These are phyloP conservation scores for Nidula microcarpa DNA, from an alignment of 768 basidiomycete species.

Conservation along the genomic window DNA sequence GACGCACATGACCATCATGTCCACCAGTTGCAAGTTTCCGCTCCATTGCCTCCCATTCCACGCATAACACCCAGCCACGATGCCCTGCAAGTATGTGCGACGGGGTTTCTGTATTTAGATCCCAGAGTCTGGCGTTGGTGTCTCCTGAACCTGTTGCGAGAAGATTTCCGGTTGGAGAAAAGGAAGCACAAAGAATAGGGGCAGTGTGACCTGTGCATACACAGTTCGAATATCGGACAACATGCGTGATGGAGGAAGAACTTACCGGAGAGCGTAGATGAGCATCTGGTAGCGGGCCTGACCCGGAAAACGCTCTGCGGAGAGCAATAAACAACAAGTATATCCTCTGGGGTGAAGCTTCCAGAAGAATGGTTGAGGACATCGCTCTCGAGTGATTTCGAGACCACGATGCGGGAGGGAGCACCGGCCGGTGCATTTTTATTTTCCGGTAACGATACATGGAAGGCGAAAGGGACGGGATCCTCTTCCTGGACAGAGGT, in stretches of 20 bases:
- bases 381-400: slow-evolving; percentile 81
- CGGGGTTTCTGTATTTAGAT: slow-evolving; percentile 89
- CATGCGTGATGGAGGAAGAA: slow-evolving; percentile 1
- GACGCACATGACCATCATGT: slow-evolving; percentile 84
- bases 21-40: slow-evolving; percentile 89
- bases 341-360: slow-evolving; percentile 79
- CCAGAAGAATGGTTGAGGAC: slow-evolving; percentile 71
- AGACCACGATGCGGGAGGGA: slow-evolving; percentile 78
- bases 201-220: slow-evolving; percentile 71
- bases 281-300: slow-evolving; percentile 90
- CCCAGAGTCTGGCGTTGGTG: slow-evolving; percentile 90
- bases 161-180: slow-evolving; percentile 88
- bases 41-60: slow-evolving; percentile 96
- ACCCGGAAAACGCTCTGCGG: slow-evolving; percentile 97
- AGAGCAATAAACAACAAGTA: slow-evolving; percentile 85
- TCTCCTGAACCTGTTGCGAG: slow-evolving; percentile 97
- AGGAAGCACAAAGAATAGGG: slow-evolving; percentile 92
- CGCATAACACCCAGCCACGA: slow-evolving; percentile 93
- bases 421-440: slow-evolving; percentile 41
- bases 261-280: slow-evolving; percentile 83
- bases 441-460: slow-evolving; percentile 69
- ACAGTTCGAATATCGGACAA: slow-evolving; percentile 2
- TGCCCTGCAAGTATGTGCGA: slow-evolving; percentile 86
- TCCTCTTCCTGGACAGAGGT: slow-evolving; percentile 62
- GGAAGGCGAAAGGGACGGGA: slow-evolving; percentile 89